Evolutionary conservation across 2,329 filamentous ascomycete species (phyloP).

Genomic region (Aspergillus brasiliensis): DNA sequence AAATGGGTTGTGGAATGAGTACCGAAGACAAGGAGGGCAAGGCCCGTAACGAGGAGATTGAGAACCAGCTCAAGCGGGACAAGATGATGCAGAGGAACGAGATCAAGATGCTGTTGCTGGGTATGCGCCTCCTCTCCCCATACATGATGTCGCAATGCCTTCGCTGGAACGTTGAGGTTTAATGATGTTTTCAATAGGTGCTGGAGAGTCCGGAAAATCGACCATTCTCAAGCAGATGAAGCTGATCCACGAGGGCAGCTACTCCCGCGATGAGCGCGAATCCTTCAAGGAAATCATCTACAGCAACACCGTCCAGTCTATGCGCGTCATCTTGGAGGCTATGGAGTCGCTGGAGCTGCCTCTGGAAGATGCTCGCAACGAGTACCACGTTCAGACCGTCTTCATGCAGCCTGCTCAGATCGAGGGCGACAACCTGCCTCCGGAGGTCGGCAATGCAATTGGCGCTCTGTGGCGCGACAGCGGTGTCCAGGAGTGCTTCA

Average conservation of each 20-base stretch:
- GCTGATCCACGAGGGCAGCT: constrained; percentile 98
- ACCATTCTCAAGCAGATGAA: constrained; percentile 98
- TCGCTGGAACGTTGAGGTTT: constrained; percentile 18
- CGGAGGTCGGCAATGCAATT: constrained; percentile 90
- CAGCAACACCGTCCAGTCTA: constrained; percentile 70
- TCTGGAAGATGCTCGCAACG: constrained; percentile 86
- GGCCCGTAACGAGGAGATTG: constrained; percentile 99
- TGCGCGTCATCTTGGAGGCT: constrained; percentile 70
- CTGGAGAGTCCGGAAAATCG: constrained; percentile 96
- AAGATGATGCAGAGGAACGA: constrained; percentile 99
- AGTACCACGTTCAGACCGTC: constrained; percentile 97
- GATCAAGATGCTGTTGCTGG: constrained; percentile 99
- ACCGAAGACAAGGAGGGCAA: constrained; percentile 99
- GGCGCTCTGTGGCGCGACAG: constrained; percentile 90
- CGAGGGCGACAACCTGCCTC: constrained; percentile 90
- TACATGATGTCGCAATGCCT: not conserved
- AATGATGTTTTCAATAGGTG: constrained; percentile 59
- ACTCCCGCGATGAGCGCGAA: constrained; percentile 83
- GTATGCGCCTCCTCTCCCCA: constrained; percentile 56
- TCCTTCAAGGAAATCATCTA: constrained; percentile 73
- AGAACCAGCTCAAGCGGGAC: constrained; percentile 98
- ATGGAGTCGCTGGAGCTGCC: constrained; percentile 74
- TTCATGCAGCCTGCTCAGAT: constrained; percentile 99
- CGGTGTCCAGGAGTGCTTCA: constrained; percentile 93
- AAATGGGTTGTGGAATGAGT: constrained; percentile 99